These are phyloP conservation scores for Solidago caesia DNA, from an alignment of 129 eudicot species.

Conservation along the genomic window DNA sequence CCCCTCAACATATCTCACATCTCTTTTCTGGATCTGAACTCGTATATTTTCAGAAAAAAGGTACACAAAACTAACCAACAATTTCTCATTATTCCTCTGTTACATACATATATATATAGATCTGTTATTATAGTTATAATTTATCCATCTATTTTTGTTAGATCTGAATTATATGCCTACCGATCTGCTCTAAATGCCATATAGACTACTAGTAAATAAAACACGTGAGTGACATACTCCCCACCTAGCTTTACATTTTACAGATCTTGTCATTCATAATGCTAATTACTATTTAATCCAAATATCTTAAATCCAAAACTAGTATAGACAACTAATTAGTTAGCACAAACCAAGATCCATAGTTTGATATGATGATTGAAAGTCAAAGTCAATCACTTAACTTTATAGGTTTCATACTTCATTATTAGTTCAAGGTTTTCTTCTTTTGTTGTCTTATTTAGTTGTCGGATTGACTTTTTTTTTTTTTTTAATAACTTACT, in stretches of 20 bases:
- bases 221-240: too few species aligned
- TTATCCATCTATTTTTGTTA: background rate
- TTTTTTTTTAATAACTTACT: background rate
- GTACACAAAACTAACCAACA: conserved; percentile 8
- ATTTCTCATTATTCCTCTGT: background rate
- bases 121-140: background rate
- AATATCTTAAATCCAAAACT: too few species aligned
- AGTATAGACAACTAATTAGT: too few species aligned
- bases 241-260: too few species aligned
- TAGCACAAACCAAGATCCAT: too few species aligned
- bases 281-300: too few species aligned
- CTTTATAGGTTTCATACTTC: background rate
- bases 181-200: conserved; percentile 18
- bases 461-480: conserved; percentile 21
- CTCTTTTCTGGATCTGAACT: conserved; percentile 36
- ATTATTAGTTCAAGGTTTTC: background rate
- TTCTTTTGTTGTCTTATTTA: too few species aligned
- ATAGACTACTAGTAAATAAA: too few species aligned
- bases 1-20: background rate
- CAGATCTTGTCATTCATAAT: too few species aligned
- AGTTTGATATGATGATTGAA: too few species aligned
- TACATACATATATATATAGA: background rate
- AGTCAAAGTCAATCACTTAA: background rate
- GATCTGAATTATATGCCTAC: conserved; percentile 31
- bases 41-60: conserved; percentile 1